phyloP scores from a whole-genome alignment of 192 early-diverging fungal genomes.

The Mortierella claussenii region DNA sequence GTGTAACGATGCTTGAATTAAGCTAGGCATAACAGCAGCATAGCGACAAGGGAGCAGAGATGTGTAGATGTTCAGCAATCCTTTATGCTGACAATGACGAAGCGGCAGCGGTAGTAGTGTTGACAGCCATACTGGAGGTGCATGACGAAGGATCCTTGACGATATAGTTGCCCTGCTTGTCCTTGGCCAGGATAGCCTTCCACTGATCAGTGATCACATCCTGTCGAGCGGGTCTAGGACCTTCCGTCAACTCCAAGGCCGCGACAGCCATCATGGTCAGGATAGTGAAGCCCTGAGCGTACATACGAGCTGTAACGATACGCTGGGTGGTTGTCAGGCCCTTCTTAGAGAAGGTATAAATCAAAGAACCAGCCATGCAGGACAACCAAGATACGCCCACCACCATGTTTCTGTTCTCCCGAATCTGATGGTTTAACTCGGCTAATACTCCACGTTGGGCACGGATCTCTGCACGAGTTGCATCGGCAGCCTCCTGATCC shows the following conservation, averaged over 20 bases:
- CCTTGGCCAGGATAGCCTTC: slow-evolving; percentile 52
- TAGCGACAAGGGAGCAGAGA: no score
- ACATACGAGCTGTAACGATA: slow-evolving; percentile 52
- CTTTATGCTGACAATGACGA: slow-evolving; percentile 13
- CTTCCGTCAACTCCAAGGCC: slow-evolving; percentile 39
- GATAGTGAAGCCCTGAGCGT: slow-evolving; percentile 48
- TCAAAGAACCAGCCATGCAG: slow-evolving; percentile 45
- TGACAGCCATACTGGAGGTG: not conserved
- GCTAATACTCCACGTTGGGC: slow-evolving; percentile 36
- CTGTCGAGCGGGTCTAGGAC: slow-evolving; percentile 20
- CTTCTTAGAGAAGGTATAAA: slow-evolving; percentile 46
- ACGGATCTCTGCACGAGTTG: slow-evolving; percentile 38
- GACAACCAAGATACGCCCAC: slow-evolving; percentile 48
- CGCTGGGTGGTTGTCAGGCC: slow-evolving; percentile 51
- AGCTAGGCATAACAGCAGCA: no score
- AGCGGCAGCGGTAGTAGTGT: slow-evolving; percentile 12
- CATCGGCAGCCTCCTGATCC: slow-evolving; percentile 44
- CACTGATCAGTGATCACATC: slow-evolving; percentile 40
- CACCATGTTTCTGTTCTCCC: slow-evolving; percentile 48
- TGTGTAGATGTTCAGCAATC: no score
- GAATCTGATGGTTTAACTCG: slow-evolving; percentile 36
- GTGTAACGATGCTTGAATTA: no score
- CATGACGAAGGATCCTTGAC: slow-evolving; percentile 31
- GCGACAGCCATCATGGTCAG: slow-evolving; percentile 50
- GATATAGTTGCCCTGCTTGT: slow-evolving; percentile 42